Conservation (phyloP, 2,329 filamentous ascomycete species). For the Trichophyton rubrum region DNA sequence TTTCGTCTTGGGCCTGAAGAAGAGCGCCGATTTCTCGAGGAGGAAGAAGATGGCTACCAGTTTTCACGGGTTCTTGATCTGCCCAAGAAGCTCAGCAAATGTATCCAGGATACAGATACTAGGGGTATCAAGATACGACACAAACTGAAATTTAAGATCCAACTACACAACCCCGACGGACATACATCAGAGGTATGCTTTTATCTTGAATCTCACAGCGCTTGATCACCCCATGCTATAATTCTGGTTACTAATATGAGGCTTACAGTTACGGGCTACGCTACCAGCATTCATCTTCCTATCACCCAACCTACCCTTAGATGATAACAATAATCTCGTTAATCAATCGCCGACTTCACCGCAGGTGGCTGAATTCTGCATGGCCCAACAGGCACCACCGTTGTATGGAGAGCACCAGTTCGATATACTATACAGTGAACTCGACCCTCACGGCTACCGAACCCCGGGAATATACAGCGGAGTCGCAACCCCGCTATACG, state of each 20-base stretch:
- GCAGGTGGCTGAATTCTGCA: slow-evolving; percentile 40
- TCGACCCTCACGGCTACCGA: slow-evolving; percentile 70
- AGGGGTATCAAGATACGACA: slow-evolving; percentile 86
- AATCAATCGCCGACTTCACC: slow-evolving; percentile 44
- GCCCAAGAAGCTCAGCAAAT: slow-evolving; percentile 68
- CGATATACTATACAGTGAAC: slow-evolving; percentile 79
- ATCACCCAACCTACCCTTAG: slow-evolving; percentile 80
- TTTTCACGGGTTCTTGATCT: slow-evolving; percentile 52
- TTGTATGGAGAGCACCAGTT: slow-evolving; percentile 82
- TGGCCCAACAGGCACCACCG: slow-evolving; percentile 64
- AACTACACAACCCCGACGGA: slow-evolving; percentile 86
- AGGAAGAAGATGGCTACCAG: slow-evolving; percentile 49
- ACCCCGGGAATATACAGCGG: slow-evolving; percentile 55
- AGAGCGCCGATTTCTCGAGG: slow-evolving; percentile 41
- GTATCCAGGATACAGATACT: slow-evolving; percentile 79
- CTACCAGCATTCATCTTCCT: slow-evolving; percentile 90
- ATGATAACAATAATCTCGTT: slow-evolving; percentile 72
- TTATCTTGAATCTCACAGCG: not conserved
- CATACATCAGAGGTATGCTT: slow-evolving; percentile 70
- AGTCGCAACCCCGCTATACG: slow-evolving; percentile 65
- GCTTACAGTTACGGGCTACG: slow-evolving; percentile 61
- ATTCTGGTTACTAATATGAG: slow-evolving; percentile 14
- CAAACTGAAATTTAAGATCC: slow-evolving; percentile 81
- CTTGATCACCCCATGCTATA: not conserved
- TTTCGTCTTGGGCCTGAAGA: slow-evolving; percentile 56